Base-by-base conservation (phyloP, 441 rosid genomes). In the Theobroma grandiflorum region DNA sequence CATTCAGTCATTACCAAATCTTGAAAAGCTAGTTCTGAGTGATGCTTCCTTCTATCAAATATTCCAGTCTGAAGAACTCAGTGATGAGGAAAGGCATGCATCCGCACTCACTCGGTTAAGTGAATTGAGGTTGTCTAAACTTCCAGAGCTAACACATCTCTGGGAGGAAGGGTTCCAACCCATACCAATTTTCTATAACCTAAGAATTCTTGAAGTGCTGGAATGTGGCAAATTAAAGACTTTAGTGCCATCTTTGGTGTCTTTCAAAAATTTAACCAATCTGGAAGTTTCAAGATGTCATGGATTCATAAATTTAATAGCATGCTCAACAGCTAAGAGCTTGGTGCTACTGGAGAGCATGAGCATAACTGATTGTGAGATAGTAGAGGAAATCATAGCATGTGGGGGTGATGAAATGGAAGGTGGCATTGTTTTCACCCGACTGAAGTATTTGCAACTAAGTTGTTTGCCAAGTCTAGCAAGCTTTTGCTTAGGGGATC, bases 331-430 rank as follows among this genome's bases (percentile, higher is more conserved):
- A 14, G 78, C 74, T 31, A 80, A 53, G 61, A 65, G 69, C 77
- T 11, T 80, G 26, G 26, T 16, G 37, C 59, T 50, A 11, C 74
- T 77, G 18, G 16, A 20, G 26, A 65, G 8, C 12, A 8, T 82
- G 61, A 74, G 38, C 18, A 43, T 43, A 43, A 43, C 8, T 8
- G 22, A 12, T 31, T 82, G 82, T 35, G 26, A 58, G 33, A 9
- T 11, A 42, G 49, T 82, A n/a, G 42, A 26, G 37, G 84, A 74
- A 38, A 78, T 82, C 35, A 49, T 82, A 62, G 61, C n/a, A 33
- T 8, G 79, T 2, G 57, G 31, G 6, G 58, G 3, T 2, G 43
- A 37, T 37, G 74, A 31, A 14, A 45, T 5, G 2, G 2, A 42
- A 55, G 69, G 57, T 26, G 59, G 18, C 38, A 57, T 80, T 40